Evolutionary conservation across 2,329 filamentous ascomycete genomes (phyloP).

Genomic region (Ophiocordyceps camponoti-floridani): DNA sequence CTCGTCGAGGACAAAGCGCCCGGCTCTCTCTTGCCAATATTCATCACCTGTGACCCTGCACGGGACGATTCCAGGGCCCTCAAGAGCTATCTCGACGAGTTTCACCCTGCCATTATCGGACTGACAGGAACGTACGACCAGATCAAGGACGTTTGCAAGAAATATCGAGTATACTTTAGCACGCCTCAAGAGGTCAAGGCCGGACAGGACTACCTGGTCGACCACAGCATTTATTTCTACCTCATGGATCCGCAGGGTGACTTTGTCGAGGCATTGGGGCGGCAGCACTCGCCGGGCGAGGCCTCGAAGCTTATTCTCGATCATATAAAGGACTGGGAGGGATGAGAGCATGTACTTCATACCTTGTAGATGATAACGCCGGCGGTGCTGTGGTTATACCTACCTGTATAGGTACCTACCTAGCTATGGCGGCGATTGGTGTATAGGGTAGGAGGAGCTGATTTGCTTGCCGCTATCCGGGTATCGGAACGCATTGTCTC

Average conservation of each 20-base stretch:
- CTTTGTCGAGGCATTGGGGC: conserved; percentile 90
- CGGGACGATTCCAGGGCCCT: conserved; percentile 76
- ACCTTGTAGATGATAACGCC: too few species aligned
- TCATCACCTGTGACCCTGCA: conserved; percentile 89
- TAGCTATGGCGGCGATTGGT: too few species aligned
- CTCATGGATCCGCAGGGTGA: conserved; percentile 97
- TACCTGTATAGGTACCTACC: too few species aligned
- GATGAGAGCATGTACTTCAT: not conserved
- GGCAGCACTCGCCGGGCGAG: conserved; percentile 81
- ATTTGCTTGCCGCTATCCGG: too few species aligned
- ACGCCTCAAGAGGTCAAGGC: conserved; percentile 78
- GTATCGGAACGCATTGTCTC: too few species aligned
- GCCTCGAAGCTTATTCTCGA: conserved; percentile 69
- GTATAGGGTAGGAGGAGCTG: too few species aligned
- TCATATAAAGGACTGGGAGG: conserved; percentile 52
- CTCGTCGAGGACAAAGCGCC: conserved; percentile 35
- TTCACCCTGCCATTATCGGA: conserved; percentile 72
- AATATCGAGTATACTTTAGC: conserved; percentile 92
- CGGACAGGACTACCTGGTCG: conserved; percentile 91
- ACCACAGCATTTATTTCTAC: conserved; percentile 99
- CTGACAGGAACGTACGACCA: conserved; percentile 87
- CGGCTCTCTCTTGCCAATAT: conserved; percentile 53
- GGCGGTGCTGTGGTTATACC: too few species aligned
- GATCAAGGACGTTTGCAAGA: conserved; percentile 87
- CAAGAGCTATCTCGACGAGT: conserved; percentile 75